Conservation (phyloP, 306 rosid genomes). For the Gastrolobium bilobum region DNA sequence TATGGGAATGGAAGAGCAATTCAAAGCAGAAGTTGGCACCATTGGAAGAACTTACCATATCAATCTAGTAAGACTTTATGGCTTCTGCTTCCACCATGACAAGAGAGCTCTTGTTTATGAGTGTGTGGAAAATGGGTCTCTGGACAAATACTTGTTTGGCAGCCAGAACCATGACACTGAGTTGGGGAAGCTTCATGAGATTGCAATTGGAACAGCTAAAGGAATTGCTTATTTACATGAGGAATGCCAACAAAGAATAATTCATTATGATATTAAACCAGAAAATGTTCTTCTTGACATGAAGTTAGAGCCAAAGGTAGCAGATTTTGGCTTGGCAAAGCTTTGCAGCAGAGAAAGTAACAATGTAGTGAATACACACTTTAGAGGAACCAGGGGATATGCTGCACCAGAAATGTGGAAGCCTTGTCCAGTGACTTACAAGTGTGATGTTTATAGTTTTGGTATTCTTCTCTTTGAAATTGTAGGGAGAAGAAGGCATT, state of each 20-base stretch:
- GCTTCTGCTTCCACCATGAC: constrained; percentile 56
- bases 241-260: constrained; percentile 56
- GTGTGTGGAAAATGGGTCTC: constrained; percentile 56
- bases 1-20: constrained; percentile 55
- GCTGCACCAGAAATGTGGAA: constrained; percentile 68
- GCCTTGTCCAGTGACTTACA: constrained; percentile 50
- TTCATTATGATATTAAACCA: constrained; percentile 63
- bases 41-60: constrained; percentile 63
- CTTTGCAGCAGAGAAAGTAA: constrained; percentile 52
- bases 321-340: constrained; percentile 61
- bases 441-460: constrained; percentile 60
- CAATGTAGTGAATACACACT: constrained; percentile 37
- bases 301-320: constrained; percentile 57
- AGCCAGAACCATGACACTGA: constrained; percentile 42
- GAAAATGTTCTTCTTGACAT: constrained; percentile 57
- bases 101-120: constrained; percentile 59
- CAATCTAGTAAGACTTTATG: constrained; percentile 59
- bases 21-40: constrained; percentile 64
- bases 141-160: constrained; percentile 48
- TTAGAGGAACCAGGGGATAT: constrained; percentile 62
- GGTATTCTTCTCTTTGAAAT: constrained; percentile 61
- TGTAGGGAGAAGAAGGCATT: constrained; percentile 61
- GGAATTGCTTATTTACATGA: constrained; percentile 63
- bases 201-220: constrained; percentile 64
- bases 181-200: constrained; percentile 47